phyloP scores from a whole-genome alignment of 441 rosid species.

The Euphorbia corollata region DNA sequence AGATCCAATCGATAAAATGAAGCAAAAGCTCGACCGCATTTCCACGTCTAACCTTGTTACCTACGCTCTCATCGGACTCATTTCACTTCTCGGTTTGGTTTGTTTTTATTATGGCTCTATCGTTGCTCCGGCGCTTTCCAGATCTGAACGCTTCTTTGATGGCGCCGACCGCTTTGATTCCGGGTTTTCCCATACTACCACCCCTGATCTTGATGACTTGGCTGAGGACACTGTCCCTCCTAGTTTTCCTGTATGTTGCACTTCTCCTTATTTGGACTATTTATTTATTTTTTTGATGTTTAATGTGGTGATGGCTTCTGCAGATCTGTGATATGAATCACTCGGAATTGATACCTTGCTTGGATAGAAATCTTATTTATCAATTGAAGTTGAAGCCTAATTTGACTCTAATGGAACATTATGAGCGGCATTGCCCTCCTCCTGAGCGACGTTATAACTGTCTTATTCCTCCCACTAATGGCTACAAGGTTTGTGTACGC shows the following conservation, averaged over 20 bases:
- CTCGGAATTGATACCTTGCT: constrained; percentile 87
- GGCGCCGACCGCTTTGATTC: constrained; percentile 38
- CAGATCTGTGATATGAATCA: constrained; percentile 71
- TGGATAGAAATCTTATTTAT: constrained; percentile 74
- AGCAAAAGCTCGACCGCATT: constrained; percentile 44
- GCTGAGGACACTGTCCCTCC: constrained; percentile 41
- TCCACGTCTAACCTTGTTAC: constrained; percentile 41
- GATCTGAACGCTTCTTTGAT: constrained; percentile 23
- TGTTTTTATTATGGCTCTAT: constrained; percentile 74
- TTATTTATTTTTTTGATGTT: neutral
- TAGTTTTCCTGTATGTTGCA: constrained; percentile 55
- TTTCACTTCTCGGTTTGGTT: constrained; percentile 54
- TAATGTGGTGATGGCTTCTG: constrained; percentile 7
- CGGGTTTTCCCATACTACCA: constrained; percentile 19
- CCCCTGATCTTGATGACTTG: constrained; percentile 30
- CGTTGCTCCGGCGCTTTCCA: constrained; percentile 54
- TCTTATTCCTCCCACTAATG: constrained; percentile 73
- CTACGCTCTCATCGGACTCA: constrained; percentile 48
- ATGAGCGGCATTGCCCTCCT: constrained; percentile 89
- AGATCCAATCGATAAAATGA: constrained; percentile 27
- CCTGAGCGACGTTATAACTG: constrained; percentile 79
- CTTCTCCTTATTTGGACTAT: neutral
- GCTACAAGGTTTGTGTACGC: constrained; percentile 60
- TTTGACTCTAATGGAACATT: constrained; percentile 83
- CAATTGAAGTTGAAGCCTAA: constrained; percentile 72